A percentile compares a stretch with the other conserved stretches of the same genome.
phyloP scores from a whole-genome alignment of 108 stramenopile genomes.

The Cylindrotheca fusiformis region DNA sequence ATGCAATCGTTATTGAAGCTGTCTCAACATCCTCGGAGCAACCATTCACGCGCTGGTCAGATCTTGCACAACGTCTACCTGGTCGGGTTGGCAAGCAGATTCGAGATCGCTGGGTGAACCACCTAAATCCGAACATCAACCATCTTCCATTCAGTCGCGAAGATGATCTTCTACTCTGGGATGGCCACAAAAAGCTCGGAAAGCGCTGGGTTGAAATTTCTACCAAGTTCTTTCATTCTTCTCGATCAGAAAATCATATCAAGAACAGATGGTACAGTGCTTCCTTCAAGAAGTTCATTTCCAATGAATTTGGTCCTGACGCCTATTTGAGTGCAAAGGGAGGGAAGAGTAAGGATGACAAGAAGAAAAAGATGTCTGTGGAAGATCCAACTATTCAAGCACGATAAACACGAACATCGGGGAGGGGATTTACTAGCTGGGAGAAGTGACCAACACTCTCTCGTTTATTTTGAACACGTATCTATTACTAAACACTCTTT shows the following conservation, averaged over 20 bases:
- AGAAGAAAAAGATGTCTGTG: conserved; percentile 27
- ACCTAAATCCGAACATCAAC: conserved; percentile 83
- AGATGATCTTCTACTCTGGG: conserved; percentile 78
- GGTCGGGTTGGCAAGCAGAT: conserved; percentile 88
- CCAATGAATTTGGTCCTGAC: conserved; percentile 71
- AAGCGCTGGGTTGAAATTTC: conserved; percentile 89
- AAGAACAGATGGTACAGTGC: conserved; percentile 93
- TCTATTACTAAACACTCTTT: no score
- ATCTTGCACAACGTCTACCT: conserved; percentile 77
- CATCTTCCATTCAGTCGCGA: conserved; percentile 75
- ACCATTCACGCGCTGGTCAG: conserved; percentile 86
- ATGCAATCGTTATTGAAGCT: conserved; percentile 78
- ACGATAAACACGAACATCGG: conserved; percentile 8
- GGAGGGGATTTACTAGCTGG: not conserved
- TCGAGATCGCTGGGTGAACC: conserved; percentile 90
- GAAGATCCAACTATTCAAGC: conserved; percentile 24
- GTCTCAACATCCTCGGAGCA: conserved; percentile 73
- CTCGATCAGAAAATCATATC: conserved; percentile 85
- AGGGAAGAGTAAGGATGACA: conserved; percentile 12
- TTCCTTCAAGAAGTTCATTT: conserved; percentile 80
- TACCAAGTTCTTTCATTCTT: conserved; percentile 73
- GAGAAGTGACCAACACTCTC: not conserved
- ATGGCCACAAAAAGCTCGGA: conserved; percentile 75
- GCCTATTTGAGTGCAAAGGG: conserved; percentile 45
- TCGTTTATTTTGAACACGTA: not conserved